Percentiles rank a stretch among this genome's conserved stretches.
phyloP scores from a whole-genome alignment of 495 filamentous ascomycete species.

The Amniculicola lignicola region DNA sequence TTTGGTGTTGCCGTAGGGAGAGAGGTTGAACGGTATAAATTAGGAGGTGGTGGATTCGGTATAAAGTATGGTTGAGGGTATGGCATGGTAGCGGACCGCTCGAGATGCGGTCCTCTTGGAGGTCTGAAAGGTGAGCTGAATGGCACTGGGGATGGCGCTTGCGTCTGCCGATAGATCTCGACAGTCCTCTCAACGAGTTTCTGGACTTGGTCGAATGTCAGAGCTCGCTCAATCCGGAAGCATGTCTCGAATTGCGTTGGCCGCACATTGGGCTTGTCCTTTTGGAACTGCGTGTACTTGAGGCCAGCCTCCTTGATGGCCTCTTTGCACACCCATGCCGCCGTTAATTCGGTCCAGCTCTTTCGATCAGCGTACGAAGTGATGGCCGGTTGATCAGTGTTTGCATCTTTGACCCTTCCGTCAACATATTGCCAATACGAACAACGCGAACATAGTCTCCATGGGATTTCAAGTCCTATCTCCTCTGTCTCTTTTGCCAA shows the following conservation, averaged over 20 bases:
- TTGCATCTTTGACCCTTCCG: slow-evolving; percentile 13
- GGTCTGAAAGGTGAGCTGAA: not conserved
- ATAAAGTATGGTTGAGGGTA: not conserved
- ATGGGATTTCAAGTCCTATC: slow-evolving; percentile 25
- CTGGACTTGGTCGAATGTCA: slow-evolving; percentile 30
- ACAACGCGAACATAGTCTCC: slow-evolving; percentile 16
- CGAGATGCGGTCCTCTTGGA: not conserved
- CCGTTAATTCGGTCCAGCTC: slow-evolving; percentile 26
- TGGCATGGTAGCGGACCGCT: slow-evolving; percentile 4
- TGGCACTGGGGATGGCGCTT: not conserved
- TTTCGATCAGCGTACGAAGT: slow-evolving; percentile 16
- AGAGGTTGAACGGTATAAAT: too few species aligned
- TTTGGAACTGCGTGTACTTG: slow-evolving; percentile 13
- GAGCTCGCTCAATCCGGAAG: slow-evolving; percentile 23
- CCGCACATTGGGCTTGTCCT: slow-evolving; percentile 19
- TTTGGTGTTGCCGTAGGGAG: too few species aligned
- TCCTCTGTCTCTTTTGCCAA: slow-evolving; percentile 21
- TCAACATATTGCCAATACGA: slow-evolving; percentile 30
- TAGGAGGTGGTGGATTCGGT: not conserved
- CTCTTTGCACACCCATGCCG: slow-evolving; percentile 29
- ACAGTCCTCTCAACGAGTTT: slow-evolving; percentile 31
- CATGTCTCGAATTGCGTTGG: slow-evolving; percentile 28
- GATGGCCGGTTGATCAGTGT: slow-evolving; percentile 7
- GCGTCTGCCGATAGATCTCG: slow-evolving; percentile 22
- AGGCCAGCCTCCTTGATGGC: slow-evolving; percentile 24